Evolutionary conservation across 1,284 basidiomycete genomes (phyloP), one percentile per base, ranked within the genome.

Genomic region (Cryptococcus sp.): DNA sequence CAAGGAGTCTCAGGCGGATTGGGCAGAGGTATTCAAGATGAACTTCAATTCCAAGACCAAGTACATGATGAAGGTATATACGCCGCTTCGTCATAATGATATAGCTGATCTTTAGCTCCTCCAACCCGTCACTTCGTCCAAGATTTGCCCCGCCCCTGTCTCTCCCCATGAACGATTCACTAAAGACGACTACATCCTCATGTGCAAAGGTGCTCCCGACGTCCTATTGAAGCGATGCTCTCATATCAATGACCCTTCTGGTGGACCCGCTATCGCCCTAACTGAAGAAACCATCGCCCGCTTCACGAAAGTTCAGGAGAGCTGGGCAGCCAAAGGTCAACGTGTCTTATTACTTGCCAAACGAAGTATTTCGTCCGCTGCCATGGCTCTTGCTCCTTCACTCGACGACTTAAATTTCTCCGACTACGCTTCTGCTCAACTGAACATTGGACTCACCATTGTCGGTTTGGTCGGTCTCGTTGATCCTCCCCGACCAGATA

Each of bases 1-100:
- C 5, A 49, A 59, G 1, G 65, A 66, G 24, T 52, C 63, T n/a
- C 61, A 66, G 31, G 54, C 54, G 10, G 71, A 73, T 34, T 78
- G 76, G 73, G 49, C 62, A 11, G 71, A 72, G 48, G 54, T 76
- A 4, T 76, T 70, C 65, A 75, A 74, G 45, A 61, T 71, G 46
- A 79, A 80, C 5, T 85, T 85, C 75, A 84, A 82, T 68, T 84
- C 82, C 14, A 80, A 79, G 67, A 83, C 84, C 64, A 85, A 85
- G 67, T 85, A 80, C 77, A 84, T 85, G 80, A 77, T 83, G 50
- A 80, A 78, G 55, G 63, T 74, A 18, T 24, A 50, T 46, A 16
- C 11, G 14, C 28, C 4, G 14, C 18, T 11, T 4, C 21, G 31
- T 9, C 18, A 13, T 7, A 25, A 36, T 46, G 52, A 53, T 14